These are phyloP conservation scores for Collariella sp. DNA, from an alignment of 495 filamentous ascomycete genomes.

Conservation along the genomic window DNA sequence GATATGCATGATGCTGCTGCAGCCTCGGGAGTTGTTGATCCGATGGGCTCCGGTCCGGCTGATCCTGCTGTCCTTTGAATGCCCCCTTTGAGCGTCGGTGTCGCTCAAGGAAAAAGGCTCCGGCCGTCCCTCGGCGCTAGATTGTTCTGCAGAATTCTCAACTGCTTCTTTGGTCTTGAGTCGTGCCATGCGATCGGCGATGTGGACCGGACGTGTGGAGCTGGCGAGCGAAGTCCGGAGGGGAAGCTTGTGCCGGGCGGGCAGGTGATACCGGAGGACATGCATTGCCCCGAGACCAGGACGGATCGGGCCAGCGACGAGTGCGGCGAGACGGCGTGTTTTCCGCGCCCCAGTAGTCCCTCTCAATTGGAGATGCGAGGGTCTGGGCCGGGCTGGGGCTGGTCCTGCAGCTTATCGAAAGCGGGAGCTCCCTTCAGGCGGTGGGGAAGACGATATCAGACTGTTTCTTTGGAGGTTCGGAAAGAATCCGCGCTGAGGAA, in stretches of 20 bases:
- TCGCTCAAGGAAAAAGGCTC: background rate
- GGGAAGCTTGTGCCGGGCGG: background rate
- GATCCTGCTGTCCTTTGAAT: background rate
- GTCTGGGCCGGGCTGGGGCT: background rate
- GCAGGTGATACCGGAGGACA: background rate
- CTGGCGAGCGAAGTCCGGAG: background rate
- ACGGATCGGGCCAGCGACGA: background rate
- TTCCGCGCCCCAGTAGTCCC: background rate
- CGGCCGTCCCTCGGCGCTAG: background rate
- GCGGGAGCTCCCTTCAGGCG: background rate
- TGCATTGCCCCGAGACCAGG: background rate
- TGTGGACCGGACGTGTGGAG: background rate
- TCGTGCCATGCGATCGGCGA: background rate
- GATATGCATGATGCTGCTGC: background rate
- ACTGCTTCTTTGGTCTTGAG: background rate
- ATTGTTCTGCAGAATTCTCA: background rate
- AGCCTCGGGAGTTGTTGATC: background rate
- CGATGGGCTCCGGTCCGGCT: background rate
- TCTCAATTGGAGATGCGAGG: background rate
- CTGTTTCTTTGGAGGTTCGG: too few species aligned
- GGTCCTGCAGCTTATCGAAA: conserved; percentile 3
- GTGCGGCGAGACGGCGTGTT: background rate
- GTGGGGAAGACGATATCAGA: too few species aligned
- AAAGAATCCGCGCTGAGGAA: too few species aligned
- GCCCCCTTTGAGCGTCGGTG: background rate